Percentiles rank a stretch among this genome's conserved stretches.
phyloP scores from a whole-genome alignment of 2,329 filamentous ascomycete species.

The Furcasterigmium sp. region DNA sequence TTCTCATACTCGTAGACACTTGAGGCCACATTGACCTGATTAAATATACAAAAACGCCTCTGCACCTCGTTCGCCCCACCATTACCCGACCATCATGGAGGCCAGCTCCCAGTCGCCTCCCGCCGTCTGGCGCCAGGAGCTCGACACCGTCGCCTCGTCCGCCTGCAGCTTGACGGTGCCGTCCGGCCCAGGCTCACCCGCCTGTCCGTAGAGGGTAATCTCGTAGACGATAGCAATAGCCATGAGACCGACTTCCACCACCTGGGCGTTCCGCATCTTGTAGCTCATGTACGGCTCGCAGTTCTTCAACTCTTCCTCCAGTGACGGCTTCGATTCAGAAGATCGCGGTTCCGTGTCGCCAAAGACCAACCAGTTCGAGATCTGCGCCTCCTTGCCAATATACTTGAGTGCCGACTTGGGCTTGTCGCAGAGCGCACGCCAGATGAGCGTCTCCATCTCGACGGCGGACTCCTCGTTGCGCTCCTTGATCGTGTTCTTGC shows the following conservation, averaged over 20 bases:
- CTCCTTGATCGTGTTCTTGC: slow-evolving; percentile 26
- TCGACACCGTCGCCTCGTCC: slow-evolving; percentile 20
- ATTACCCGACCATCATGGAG: slow-evolving; percentile 10
- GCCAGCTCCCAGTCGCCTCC: slow-evolving; percentile 26
- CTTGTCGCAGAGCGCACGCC: slow-evolving; percentile 30
- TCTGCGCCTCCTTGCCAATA: slow-evolving; percentile 30
- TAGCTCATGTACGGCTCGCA: slow-evolving; percentile 21
- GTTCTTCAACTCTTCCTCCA: slow-evolving; percentile 21
- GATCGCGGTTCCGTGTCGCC: slow-evolving; percentile 16
- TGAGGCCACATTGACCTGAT: neutral
- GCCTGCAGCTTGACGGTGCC: slow-evolving; percentile 18
- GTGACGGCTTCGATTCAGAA: slow-evolving; percentile 19
- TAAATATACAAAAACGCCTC: neutral
- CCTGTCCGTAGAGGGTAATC: slow-evolving; percentile 20
- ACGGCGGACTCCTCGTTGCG: slow-evolving; percentile 29
- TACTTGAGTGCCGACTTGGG: slow-evolving; percentile 27
- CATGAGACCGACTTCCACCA: slow-evolving; percentile 33
- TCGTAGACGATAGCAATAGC: slow-evolving; percentile 27
- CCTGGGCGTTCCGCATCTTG: slow-evolving; percentile 23
- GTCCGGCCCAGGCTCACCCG: slow-evolving; percentile 8
- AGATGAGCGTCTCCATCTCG: slow-evolving; percentile 31
- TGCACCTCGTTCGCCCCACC: neutral
- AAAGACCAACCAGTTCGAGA: slow-evolving; percentile 27
- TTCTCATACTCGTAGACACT: too few relatives aligned
- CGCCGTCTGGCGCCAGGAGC: slow-evolving; percentile 28